Conservation (phyloP, 2,329 filamentous ascomycete genomes). For the Chaetothyriales sp. region DNA sequence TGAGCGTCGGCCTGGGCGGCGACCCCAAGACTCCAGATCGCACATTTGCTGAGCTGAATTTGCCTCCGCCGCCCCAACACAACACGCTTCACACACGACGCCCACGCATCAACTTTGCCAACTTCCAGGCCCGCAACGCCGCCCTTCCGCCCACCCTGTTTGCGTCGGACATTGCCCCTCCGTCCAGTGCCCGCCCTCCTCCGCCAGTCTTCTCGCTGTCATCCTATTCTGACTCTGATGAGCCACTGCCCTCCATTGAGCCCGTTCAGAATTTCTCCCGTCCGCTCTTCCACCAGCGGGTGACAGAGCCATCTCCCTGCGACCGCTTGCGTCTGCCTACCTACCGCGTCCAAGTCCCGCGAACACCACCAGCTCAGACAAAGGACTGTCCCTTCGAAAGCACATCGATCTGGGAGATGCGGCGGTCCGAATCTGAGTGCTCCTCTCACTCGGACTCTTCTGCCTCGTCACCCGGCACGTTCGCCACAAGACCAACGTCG, state of each 20-base stretch:
- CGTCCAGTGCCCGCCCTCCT: slow-evolving; percentile 20
- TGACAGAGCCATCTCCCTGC: slow-evolving; percentile 18
- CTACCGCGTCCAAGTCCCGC: slow-evolving; percentile 23
- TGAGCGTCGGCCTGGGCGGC: slow-evolving; percentile 23
- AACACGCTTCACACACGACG: slow-evolving; percentile 28
- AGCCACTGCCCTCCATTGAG: slow-evolving; percentile 19
- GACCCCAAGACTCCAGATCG: slow-evolving; percentile 31
- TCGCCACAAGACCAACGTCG: slow-evolving; percentile 38
- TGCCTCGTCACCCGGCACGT: slow-evolving; percentile 43
- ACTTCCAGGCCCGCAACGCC: slow-evolving; percentile 23
- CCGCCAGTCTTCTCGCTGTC: slow-evolving; percentile 5
- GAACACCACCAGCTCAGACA: slow-evolving; percentile 32
- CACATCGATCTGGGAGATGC: slow-evolving; percentile 24
- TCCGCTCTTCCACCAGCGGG: slow-evolving; percentile 6
- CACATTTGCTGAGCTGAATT: slow-evolving; percentile 23
- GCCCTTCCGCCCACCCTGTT: slow-evolving; percentile 18
- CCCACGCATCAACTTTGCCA: slow-evolving; percentile 24
- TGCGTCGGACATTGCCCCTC: slow-evolving; percentile 26
- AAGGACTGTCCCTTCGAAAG: slow-evolving; percentile 24
- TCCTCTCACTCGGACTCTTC: slow-evolving; percentile 49
- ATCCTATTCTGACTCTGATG: slow-evolving; percentile 23
- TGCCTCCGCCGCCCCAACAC: slow-evolving; percentile 32
- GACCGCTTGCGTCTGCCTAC: slow-evolving; percentile 27
- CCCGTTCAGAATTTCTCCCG: slow-evolving; percentile 4
- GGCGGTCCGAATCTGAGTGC: slow-evolving; percentile 42